Base-by-base conservation (phyloP, 495 filamentous ascomycete genomes). In the Eremomyces bilateralis region DNA sequence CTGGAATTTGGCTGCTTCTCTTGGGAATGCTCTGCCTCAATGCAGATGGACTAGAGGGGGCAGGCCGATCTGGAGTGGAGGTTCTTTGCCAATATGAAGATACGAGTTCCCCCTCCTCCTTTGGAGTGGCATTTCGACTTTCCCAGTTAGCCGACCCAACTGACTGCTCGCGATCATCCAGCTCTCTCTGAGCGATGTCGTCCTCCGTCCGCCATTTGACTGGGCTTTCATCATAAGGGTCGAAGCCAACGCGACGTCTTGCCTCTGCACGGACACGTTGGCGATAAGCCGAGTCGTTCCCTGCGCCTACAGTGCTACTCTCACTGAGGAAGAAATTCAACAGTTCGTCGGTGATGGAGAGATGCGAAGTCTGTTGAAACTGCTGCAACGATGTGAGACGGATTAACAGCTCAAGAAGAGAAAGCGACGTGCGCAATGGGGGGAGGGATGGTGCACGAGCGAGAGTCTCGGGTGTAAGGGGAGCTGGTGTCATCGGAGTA, bases 311-410 rank as follows among this genome's bases (percentile, higher is more conserved):
- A 3, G 70, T 67, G 17, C 67, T 63, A 29, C 71, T 76, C 48
- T 92, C 82, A 41, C 79, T 71, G 22, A 99, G 65, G 61, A 95
- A 99, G 60, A 95, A 93, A 37, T 73, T 83, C 12, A 95, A 62
- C 4, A 93, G 66, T 50, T 99, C 81, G 48, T 99, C 90, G n/a
- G 76, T 80, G 45, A 94, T 90, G 21, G 81, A 66, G 20, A 95
- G 68, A 44, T 99, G 90, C 1, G 82, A 80, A 28, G 73, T 65
- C 65, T 99, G 90, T 48, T 92, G 80, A 54, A 88, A 92, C 60
- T 95, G 84, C 52, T 95, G 88, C n/a, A 95, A 65, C 29, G 81
- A 76, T 4, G 77, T 79, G 16, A 99, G 70, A 36, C 90, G 84
- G 37, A 99, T 70, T 27, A 95, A 63, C 54, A 82, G 90, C 53